Percentiles rank a stretch among this genome's conserved stretches.
Conservation (phyloP, 768 basidiomycete species). For the Leccinum variicolor region DNA sequence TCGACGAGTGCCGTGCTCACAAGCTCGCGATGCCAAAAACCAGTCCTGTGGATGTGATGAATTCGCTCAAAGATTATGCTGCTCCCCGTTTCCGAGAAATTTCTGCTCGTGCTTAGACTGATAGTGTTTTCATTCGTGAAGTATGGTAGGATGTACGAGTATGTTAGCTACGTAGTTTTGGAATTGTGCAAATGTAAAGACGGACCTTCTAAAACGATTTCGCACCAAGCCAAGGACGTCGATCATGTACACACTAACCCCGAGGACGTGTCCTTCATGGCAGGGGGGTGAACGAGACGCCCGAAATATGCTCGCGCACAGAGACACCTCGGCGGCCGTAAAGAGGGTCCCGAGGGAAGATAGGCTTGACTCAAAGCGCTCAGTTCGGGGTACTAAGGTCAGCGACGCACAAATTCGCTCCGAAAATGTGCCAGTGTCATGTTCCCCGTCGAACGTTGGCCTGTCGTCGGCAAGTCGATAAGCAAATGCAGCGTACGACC, state of each 20-base stretch:
- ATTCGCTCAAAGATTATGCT: conserved; percentile 18
- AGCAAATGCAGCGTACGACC: conserved; percentile 1
- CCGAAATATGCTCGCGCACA: conserved; percentile 86
- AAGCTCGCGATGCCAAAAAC: conserved; percentile 35
- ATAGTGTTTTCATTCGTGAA: not conserved
- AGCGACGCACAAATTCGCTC: conserved; percentile 72
- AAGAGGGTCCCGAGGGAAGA: conserved; percentile 74
- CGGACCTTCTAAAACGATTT: too few relatives aligned
- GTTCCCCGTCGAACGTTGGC: conserved; percentile 97
- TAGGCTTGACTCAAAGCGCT: conserved; percentile 33
- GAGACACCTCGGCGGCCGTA: conserved; percentile 78
- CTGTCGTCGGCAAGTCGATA: conserved; percentile 38
- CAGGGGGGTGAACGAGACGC: conserved; percentile 91
- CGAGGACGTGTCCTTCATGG: conserved; percentile 95
- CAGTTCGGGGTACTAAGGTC: too few relatives aligned
- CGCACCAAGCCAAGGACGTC: too few relatives aligned
- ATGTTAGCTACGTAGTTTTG: not conserved
- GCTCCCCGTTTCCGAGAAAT: conserved; percentile 18
- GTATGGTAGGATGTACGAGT: conserved; percentile 16
- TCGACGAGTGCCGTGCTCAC: conserved; percentile 70
- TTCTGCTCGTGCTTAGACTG: conserved; percentile 28
- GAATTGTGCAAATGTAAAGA: not conserved
- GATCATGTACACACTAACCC: conserved; percentile 89
- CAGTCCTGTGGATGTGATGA: conserved; percentile 13
- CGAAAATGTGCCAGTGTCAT: conserved; percentile 99